phyloP scores from a whole-genome alignment of 768 basidiomycete species.

The Mrakia hoshinonis region DNA sequence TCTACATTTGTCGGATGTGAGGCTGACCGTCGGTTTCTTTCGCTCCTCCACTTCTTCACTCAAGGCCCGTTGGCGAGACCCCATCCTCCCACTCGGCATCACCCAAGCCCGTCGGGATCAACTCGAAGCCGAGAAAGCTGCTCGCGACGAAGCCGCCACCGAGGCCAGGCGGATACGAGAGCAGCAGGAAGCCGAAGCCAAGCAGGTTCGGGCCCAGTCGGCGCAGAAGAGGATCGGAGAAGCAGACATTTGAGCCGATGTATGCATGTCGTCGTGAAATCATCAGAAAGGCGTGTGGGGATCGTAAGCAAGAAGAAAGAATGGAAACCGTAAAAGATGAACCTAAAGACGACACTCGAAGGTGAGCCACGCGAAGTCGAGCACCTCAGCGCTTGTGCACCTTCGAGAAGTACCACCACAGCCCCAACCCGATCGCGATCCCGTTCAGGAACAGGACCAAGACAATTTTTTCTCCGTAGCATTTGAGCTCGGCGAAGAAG shows the following conservation, averaged over 20 bases:
- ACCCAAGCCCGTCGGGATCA: background rate
- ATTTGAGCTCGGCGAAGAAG: no score
- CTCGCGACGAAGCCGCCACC: background rate
- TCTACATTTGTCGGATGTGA: background rate
- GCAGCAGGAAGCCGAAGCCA: background rate
- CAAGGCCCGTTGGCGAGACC: constrained; percentile 6
- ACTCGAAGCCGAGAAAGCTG: background rate
- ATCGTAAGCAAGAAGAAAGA: background rate
- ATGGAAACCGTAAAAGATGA: no score
- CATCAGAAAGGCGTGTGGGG: background rate
- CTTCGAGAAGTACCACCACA: background rate
- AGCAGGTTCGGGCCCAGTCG: background rate
- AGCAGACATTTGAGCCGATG: background rate
- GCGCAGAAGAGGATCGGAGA: constrained; percentile 4
- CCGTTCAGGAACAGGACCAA: no score
- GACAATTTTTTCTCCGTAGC: no score
- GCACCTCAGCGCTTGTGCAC: background rate
- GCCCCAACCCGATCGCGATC: background rate
- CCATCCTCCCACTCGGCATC: constrained; percentile 1
- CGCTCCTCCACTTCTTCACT: background rate
- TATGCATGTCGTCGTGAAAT: background rate
- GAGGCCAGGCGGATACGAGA: background rate
- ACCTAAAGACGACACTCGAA: no score
- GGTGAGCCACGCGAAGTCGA: background rate
- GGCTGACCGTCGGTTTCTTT: background rate